phyloP scores from a whole-genome alignment of 2,329 filamentous ascomycete genomes.

The Scedosporium minutisporum region DNA sequence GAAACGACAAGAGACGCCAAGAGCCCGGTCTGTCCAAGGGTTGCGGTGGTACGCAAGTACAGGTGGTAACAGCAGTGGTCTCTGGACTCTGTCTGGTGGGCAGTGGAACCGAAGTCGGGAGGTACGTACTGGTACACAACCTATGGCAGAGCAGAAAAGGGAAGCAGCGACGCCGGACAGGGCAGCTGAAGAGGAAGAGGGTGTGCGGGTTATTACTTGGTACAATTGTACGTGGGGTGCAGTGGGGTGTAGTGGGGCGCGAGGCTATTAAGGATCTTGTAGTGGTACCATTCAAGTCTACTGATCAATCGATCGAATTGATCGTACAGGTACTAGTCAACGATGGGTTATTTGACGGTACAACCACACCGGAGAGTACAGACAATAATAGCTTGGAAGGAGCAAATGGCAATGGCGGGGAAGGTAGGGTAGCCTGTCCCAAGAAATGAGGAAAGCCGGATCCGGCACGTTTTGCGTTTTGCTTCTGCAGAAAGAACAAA shows the following conservation, averaged over 20 bases:
- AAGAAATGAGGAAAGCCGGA: neutral
- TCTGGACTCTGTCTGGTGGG: neutral
- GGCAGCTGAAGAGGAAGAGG: neutral
- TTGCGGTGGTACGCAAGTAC: neutral
- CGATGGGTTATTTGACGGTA: neutral
- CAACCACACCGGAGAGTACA: no score
- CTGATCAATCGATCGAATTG: neutral
- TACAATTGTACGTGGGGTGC: neutral
- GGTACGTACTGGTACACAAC: neutral
- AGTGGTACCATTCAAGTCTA: neutral
- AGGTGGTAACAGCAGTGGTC: neutral
- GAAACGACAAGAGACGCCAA: no score
- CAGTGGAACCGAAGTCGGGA: neutral
- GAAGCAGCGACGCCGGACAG: neutral
- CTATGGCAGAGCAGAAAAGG: neutral
- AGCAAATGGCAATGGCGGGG: neutral
- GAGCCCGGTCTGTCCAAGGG: neutral
- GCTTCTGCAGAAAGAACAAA: neutral
- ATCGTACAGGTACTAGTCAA: neutral
- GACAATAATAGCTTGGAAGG: no score
- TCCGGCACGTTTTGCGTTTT: neutral
- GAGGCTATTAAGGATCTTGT: neutral
- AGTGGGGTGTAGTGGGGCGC: neutral
- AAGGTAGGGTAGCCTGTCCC: neutral
- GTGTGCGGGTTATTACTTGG: neutral